Percentiles rank a stretch among this genome's conserved stretches.
Conservation (phyloP, 495 filamentous ascomycete species). For the Hypomontagnella monticulosa region DNA sequence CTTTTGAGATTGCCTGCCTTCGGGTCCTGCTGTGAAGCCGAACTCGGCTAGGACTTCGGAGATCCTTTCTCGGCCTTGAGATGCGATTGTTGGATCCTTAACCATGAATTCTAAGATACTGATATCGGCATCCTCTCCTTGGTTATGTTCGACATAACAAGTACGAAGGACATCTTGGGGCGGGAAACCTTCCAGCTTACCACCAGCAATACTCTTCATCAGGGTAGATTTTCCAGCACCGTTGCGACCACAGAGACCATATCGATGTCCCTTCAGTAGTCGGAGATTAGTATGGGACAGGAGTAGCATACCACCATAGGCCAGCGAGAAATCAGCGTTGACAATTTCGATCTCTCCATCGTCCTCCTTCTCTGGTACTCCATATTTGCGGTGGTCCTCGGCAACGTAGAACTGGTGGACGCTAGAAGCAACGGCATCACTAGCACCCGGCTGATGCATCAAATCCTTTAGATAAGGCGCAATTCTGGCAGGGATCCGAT, state of each 20-base stretch:
- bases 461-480: constrained; percentile 79
- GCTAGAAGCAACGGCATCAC: constrained; percentile 68
- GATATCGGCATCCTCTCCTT: constrained; percentile 94
- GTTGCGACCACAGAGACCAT: constrained; percentile 95
- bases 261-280: constrained; percentile 93
- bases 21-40: constrained; percentile 89
- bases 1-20: constrained; percentile 84
- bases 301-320: constrained; percentile 97
- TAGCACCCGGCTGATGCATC: constrained; percentile 63
- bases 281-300: constrained; percentile 95
- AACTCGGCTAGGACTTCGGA: constrained; percentile 85
- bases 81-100: constrained; percentile 82
- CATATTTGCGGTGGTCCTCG: constrained; percentile 87
- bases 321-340: constrained; percentile 96
- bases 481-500: constrained; percentile 72
- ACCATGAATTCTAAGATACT: constrained; percentile 91
- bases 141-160: constrained; percentile 99
- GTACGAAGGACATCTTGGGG: constrained; percentile 88
- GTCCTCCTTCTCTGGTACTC: constrained; percentile 83
- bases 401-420: constrained; percentile 76
- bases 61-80: constrained; percentile 81
- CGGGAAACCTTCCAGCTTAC: constrained; percentile 97
- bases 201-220: constrained; percentile 94
- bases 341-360: constrained; percentile 91
- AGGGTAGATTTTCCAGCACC: constrained; percentile 98